phyloP scores from a whole-genome alignment of 2,329 filamentous ascomycete species.

The Nemania diffusa region DNA sequence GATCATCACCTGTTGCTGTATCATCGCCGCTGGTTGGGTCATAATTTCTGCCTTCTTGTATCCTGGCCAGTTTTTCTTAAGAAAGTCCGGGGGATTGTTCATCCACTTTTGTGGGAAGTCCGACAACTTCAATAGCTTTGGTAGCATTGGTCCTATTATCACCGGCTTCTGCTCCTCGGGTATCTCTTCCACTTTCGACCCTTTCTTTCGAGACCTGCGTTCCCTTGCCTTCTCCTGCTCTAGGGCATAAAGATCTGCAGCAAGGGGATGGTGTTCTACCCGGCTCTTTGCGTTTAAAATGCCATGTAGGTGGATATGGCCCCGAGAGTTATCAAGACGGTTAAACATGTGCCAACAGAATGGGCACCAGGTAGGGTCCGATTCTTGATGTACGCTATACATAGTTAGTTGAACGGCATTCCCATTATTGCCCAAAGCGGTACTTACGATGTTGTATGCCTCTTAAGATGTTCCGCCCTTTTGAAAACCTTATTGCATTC shows the following conservation, averaged over 20 bases:
- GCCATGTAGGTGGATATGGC: conserved; percentile 46
- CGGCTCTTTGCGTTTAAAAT: conserved; percentile 31
- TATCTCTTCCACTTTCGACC: not conserved
- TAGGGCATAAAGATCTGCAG: conserved; percentile 26
- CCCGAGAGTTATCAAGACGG: conserved; percentile 53
- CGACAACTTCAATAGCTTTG: not conserved
- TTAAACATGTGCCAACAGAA: conserved; percentile 48
- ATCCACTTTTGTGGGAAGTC: not conserved
- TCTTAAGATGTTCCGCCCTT: conserved; percentile 66
- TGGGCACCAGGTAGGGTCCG: not conserved
- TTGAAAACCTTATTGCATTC: conserved; percentile 59
- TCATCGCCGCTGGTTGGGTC: too few relatives aligned
- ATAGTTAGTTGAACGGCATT: conserved; percentile 44
- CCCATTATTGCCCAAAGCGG: not conserved
- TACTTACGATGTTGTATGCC: conserved; percentile 61
- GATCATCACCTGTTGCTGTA: too few relatives aligned
- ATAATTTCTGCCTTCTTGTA: too few relatives aligned
- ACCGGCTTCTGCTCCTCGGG: not conserved
- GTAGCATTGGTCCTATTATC: not conserved
- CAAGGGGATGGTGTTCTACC: conserved; percentile 44
- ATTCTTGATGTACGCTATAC: conserved; percentile 43
- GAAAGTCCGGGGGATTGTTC: too few relatives aligned
- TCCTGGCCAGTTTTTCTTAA: too few relatives aligned
- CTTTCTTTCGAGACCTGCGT: conserved; percentile 1
- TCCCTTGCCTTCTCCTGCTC: conserved; percentile 44